These are phyloP conservation scores for Chloranthus sessilifolius DNA, from an alignment of 164 flowering plant genomes.

Conservation along the genomic window DNA sequence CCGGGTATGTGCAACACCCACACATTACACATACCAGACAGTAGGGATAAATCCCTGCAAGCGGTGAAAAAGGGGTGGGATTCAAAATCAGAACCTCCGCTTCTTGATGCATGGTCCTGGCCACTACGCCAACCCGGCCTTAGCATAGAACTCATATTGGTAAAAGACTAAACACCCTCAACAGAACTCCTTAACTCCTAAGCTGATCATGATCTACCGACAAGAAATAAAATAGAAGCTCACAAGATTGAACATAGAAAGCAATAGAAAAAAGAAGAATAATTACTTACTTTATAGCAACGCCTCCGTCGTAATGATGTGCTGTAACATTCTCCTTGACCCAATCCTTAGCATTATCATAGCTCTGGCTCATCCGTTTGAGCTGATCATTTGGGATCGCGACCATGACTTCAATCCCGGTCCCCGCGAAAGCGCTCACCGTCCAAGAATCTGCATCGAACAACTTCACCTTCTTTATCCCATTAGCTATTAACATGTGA, in stretches of 20 bases:
- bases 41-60: too few relatives aligned
- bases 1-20: too few relatives aligned
- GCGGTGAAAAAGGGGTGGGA: too few relatives aligned
- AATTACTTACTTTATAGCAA: constrained; percentile 53
- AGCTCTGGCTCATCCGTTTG: constrained; percentile 15
- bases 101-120: too few relatives aligned
- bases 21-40: too few relatives aligned
- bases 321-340: constrained; percentile 55
- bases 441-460: constrained; percentile 67
- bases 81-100: too few relatives aligned
- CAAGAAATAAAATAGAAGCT: not conserved
- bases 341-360: constrained; percentile 58
- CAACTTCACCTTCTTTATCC: constrained; percentile 70
- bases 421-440: constrained; percentile 53
- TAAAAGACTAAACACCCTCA: not conserved
- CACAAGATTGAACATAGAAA: not conserved
- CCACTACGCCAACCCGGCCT: too few relatives aligned
- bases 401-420: constrained; percentile 72
- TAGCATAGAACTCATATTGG: not conserved
- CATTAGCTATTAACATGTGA: constrained; percentile 66
- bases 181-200: not conserved
- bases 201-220: not conserved
- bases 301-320: constrained; percentile 52
- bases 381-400: constrained; percentile 80
- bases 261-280: not conserved